Evolutionary conservation across 441 rosid genomes (phyloP).

Genomic region (Gossypium trilobum): DNA sequence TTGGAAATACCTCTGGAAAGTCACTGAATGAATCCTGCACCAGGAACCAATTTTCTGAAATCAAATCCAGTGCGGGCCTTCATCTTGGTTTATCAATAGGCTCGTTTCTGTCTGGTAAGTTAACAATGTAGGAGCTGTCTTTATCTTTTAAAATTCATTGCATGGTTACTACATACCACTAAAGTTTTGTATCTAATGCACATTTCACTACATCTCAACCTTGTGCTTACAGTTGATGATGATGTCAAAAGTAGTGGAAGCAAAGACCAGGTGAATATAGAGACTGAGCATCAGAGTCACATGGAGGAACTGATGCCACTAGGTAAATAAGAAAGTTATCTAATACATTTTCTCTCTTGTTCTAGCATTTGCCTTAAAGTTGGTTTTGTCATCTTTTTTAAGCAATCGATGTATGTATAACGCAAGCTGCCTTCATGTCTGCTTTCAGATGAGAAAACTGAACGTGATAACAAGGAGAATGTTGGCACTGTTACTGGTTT

Average conservation of each 20-base stretch:
- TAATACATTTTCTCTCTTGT: constrained; percentile 14
- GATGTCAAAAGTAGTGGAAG: constrained; percentile 23
- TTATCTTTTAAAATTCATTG: neutral
- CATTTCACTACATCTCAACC: neutral
- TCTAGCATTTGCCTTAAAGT: constrained; percentile 6
- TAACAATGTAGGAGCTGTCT: neutral
- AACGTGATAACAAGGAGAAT: constrained; percentile 29
- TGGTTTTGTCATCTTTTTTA: neutral
- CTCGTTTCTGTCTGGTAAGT: constrained; percentile 35
- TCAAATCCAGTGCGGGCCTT: constrained; percentile 31
- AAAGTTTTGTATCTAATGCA: neutral
- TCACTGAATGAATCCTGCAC: constrained; percentile 16
- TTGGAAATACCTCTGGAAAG: constrained; percentile 26
- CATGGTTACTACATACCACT: neutral
- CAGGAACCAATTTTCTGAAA: constrained; percentile 22
- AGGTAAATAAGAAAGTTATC: constrained; percentile 25
- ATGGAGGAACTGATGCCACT: constrained; percentile 22
- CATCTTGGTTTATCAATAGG: constrained; percentile 42
- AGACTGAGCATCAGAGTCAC: constrained; percentile 24
- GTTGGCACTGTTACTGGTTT: constrained; percentile 34
- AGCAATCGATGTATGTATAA: constrained; percentile 11
- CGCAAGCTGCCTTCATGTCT: constrained; percentile 15
- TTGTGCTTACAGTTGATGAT: constrained; percentile 33
- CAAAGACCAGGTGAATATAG: constrained; percentile 21
- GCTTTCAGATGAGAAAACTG: constrained; percentile 41